Conservation (phyloP, 1,284 basidiomycete species). For the Xerocomus cyaneibrunnescens region DNA sequence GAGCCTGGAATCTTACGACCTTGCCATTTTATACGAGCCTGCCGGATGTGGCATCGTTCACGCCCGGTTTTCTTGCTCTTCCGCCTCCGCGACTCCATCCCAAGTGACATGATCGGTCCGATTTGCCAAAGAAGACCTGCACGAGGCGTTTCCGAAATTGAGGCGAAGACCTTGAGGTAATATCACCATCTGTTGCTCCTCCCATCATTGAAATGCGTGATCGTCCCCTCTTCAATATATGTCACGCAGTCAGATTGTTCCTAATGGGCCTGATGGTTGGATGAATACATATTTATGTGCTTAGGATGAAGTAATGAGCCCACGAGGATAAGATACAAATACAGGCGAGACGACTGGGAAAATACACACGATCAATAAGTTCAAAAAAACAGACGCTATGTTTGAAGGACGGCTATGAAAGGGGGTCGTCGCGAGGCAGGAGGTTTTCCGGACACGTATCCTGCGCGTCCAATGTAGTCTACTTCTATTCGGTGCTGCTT, state of each 20-base stretch:
- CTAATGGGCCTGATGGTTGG: conserved; percentile 20
- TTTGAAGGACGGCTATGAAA: conserved; percentile 60
- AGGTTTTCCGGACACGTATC: conserved; percentile 48
- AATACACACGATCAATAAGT: conserved; percentile 35
- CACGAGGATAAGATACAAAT: conserved; percentile 37
- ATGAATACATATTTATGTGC: conserved; percentile 19
- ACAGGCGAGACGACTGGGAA: conserved; percentile 20
- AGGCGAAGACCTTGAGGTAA: conserved; percentile 32
- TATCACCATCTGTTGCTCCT: conserved; percentile 27
- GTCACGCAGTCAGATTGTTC: conserved; percentile 31
- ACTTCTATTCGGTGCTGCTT: conserved; percentile 64
- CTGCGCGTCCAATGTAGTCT: conserved; percentile 66
- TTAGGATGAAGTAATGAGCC: conserved; percentile 17
- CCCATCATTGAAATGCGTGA: conserved; percentile 37
- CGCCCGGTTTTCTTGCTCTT: conserved; percentile 19
- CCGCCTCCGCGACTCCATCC: conserved; percentile 16
- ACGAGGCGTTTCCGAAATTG: conserved; percentile 32
- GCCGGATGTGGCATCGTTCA: conserved; percentile 16
- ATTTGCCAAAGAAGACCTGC: conserved; percentile 20
- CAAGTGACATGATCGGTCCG: conserved; percentile 18
- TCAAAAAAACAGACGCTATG: conserved; percentile 31
- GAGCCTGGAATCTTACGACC: conserved; percentile 8
- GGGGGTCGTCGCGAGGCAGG: conserved; percentile 53
- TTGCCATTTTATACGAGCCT: conserved; percentile 24
- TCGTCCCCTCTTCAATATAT: conserved; percentile 27